Evolutionary conservation across 2,329 filamentous ascomycete genomes (phyloP).

Genomic region (Ascocoryne sarcoides): DNA sequence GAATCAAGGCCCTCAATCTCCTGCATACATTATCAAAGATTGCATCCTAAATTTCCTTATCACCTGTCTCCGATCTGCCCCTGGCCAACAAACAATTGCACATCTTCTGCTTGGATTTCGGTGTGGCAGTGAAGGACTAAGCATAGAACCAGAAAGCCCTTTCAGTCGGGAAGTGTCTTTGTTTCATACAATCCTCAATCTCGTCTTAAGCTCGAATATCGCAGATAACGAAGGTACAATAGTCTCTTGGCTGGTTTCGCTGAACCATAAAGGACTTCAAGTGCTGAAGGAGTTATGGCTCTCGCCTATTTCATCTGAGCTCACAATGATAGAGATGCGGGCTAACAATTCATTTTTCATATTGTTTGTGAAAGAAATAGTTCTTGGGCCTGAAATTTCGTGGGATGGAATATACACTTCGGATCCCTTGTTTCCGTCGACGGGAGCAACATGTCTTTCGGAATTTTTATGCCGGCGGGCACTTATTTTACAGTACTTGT

Average conservation of each 20-base stretch:
- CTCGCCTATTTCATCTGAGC: conserved; percentile 65
- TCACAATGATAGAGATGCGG: conserved; percentile 73
- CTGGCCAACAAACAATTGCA: conserved; percentile 74
- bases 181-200: conserved; percentile 70
- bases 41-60: conserved; percentile 81
- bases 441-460: conserved; percentile 19
- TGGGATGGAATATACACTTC: conserved; percentile 64
- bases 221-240: conserved; percentile 48
- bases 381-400: conserved; percentile 57
- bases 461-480: conserved; percentile 73
- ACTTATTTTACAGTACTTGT: conserved; percentile 74
- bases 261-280: conserved; percentile 61
- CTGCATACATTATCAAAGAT: conserved; percentile 73
- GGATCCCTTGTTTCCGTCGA: conserved; percentile 51
- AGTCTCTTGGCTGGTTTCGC: conserved; percentile 57
- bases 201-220: conserved; percentile 58
- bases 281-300: conserved; percentile 77
- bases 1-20: conserved; percentile 58
- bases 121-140: conserved; percentile 62
- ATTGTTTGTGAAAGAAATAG: conserved; percentile 60
- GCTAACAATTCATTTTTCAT: conserved; percentile 72
- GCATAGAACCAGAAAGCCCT: conserved; percentile 56
- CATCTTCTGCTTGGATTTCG: conserved; percentile 85
- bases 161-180: conserved; percentile 68
- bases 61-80: conserved; percentile 65